Evolutionary conservation across 2,329 filamentous ascomycete species (phyloP).

Genomic region (Colletotrichum tabaci): DNA sequence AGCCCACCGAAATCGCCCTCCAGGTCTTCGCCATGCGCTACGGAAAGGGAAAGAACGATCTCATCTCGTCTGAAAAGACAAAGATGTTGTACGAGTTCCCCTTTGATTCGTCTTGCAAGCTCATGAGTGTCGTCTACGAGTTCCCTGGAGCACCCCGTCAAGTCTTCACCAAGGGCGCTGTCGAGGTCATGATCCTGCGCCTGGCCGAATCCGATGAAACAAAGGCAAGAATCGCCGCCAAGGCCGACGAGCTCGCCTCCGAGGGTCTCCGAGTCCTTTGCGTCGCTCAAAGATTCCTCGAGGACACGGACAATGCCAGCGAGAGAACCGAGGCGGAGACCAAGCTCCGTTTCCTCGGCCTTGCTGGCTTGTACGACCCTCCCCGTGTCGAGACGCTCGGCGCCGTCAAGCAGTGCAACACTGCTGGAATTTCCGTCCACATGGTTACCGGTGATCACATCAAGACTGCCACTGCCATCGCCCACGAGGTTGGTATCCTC

Average conservation of each 20-base stretch:
- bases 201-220: conserved; percentile 63
- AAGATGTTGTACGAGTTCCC: conserved; percentile 75
- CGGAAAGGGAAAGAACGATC: conserved; percentile 62
- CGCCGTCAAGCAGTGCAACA: conserved; percentile 71
- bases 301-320: conserved; percentile 54
- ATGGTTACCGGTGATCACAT: conserved; percentile 81
- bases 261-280: conserved; percentile 80
- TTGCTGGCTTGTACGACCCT: conserved; percentile 81
- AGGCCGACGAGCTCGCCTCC: conserved; percentile 70
- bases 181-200: conserved; percentile 70
- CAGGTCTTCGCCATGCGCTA: conserved; percentile 82
- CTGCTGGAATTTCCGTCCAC: conserved; percentile 75
- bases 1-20: conserved; percentile 81
- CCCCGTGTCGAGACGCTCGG: conserved; percentile 76
- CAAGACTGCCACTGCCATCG: conserved; percentile 77
- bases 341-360: conserved; percentile 75
- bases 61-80: conserved; percentile 52
- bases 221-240: conserved; percentile 62
- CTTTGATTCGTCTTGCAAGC: conserved; percentile 81
- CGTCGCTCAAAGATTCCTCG: conserved; percentile 68
- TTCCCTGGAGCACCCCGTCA: conserved; percentile 51
- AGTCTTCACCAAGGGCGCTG: conserved; percentile 72
- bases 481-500: conserved; percentile 75
- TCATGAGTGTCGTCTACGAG: conserved; percentile 80
- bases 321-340: conserved; percentile 70